These are phyloP conservation scores for Flueggea neowawraea DNA, from an alignment of 441 rosid genomes.

Conservation along the genomic window DNA sequence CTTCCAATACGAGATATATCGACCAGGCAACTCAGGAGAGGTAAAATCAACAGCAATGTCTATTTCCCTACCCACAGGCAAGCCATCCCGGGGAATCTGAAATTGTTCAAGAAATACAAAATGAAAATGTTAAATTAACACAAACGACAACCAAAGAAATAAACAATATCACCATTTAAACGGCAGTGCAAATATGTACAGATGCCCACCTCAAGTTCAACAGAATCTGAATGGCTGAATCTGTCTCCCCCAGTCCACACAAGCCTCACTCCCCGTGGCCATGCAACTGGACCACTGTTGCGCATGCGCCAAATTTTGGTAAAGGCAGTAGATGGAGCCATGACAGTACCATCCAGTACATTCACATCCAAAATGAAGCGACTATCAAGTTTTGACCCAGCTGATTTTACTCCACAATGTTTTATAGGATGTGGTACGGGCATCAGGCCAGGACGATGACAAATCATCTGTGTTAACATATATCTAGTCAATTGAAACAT, in stretches of 20 bases:
- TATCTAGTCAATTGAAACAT: not conserved
- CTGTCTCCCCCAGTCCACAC: conserved; percentile 84
- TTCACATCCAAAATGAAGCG: conserved; percentile 80
- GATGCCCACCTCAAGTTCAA: conserved; percentile 52
- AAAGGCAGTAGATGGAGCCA: conserved; percentile 71
- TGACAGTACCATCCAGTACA: conserved; percentile 70
- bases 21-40: conserved; percentile 75
- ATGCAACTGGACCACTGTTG: conserved; percentile 63
- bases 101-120: conserved; percentile 4
- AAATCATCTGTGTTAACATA: conserved; percentile 8
- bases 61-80: conserved; percentile 61
- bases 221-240: conserved; percentile 34
- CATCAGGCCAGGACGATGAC: conserved; percentile 20
- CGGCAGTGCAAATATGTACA: conserved; percentile 1
- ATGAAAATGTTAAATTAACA: not conserved
- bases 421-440: conserved; percentile 11
- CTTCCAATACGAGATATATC: conserved; percentile 89
- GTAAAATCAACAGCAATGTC: conserved; percentile 75
- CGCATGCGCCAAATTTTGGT: conserved; percentile 95
- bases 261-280: conserved; percentile 65
- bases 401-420: conserved; percentile 26
- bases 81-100: conserved; percentile 69
- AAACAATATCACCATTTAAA: conserved; percentile 1
- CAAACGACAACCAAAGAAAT: not conserved
- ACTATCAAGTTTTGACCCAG: conserved; percentile 62